Base-by-base conservation (phyloP, 805 yeast genomes). In the Kodamaea hsintzibuensis region DNA sequence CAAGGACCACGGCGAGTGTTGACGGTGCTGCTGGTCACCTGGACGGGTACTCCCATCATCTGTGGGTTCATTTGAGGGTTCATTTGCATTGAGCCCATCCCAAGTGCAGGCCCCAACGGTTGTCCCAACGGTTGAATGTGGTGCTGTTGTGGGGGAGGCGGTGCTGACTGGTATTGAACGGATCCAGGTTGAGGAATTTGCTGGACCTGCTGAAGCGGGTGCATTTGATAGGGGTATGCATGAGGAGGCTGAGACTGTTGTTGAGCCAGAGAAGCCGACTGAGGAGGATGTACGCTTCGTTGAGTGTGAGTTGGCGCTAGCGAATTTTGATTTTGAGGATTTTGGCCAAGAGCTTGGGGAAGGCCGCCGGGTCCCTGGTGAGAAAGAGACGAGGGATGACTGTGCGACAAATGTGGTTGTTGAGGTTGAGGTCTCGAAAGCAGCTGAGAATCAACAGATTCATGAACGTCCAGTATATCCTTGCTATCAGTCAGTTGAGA, bases 1-100 rank as follows among this genome's bases (percentile, higher is more conserved):
- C 97, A 91, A 0, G 96, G 96, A 0, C 97, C 97, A 47, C 95
- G 74, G 57, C 87, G 72, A 48, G 68, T 60, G 35, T 57, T 56
- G 19, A 40, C 44, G 8, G 51, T 25, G 4, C 47, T 42, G 45
- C 46, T 44, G 45, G 38, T 45, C 9, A 50, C 44, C 25, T 54
- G 53, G 18, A 52, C 47, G 13, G 50, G 49, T 17, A 53, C 52
- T 25, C 42, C 47, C 39, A 50, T 46, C 51, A 43, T 42, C 35
- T 25, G 49, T 13, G 44, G 44, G 25, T 38, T n/a, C 50, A 47
- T 47, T 8, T 42, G 50, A 18, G 42, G 37, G 13, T 35, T 30
- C 50, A 47, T 44, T 37, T 42, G 46, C 13, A 33, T 30, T 1
- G 52, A 30, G 38, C 39, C 22, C 35, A 45, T 16, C 4, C 42